phyloP scores from a whole-genome alignment of 805 yeast species.

The Saccharomycopsis oosterbeekiorum region DNA sequence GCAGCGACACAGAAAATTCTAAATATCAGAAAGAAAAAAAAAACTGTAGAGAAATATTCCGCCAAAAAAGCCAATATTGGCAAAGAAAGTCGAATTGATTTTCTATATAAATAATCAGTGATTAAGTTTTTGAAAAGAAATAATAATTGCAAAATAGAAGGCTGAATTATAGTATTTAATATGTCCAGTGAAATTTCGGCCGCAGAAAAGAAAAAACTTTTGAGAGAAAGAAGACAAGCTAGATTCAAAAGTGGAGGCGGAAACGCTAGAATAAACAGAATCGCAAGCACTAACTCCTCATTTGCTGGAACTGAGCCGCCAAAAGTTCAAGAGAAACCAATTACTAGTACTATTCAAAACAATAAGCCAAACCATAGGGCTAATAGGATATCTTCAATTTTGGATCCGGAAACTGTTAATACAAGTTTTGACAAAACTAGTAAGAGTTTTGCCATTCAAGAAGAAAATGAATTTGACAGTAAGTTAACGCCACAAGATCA shows the following conservation, averaged over 20 bases:
- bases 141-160: too few relatives aligned
- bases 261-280: slow-evolving; percentile 12
- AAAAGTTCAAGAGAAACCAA: not conserved
- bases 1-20: too few relatives aligned
- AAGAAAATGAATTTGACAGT: not conserved
- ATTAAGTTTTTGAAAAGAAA: too few relatives aligned
- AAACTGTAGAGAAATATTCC: not conserved
- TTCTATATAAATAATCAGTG: too few relatives aligned
- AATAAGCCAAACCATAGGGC: not conserved
- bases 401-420: slow-evolving; percentile 5
- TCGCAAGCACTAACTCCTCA: slow-evolving; percentile 17
- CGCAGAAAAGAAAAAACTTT: slow-evolving; percentile 16
- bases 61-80: not conserved
- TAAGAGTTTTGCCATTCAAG: not conserved
- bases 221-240: slow-evolving; percentile 19
- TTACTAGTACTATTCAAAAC: not conserved
- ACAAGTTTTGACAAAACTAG: not conserved
- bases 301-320: slow-evolving; percentile 5
- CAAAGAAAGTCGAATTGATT: too few relatives aligned
- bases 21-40: too few relatives aligned
- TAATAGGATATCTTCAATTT: slow-evolving; percentile 16
- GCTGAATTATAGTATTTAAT: too few relatives aligned
- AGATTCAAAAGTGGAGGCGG: slow-evolving; percentile 12
- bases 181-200: slow-evolving; percentile 1
- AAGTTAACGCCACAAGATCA: not conserved